Evolutionary conservation across 106 monocot species (phyloP).

Genomic region (Dactylorhiza incarnata): DNA sequence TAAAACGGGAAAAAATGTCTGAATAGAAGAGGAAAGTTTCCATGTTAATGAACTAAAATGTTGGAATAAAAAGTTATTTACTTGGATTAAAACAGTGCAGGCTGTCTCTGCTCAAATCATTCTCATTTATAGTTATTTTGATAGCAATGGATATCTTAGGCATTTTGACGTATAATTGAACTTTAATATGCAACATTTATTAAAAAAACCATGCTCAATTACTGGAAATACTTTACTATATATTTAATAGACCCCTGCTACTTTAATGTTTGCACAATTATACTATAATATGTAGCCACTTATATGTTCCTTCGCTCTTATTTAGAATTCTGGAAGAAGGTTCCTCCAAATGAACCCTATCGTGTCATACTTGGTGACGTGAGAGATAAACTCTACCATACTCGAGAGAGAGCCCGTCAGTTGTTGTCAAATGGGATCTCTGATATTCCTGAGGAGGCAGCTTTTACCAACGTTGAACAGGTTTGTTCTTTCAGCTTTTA

Average conservation of each 20-base stretch:
- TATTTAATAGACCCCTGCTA: background rate
- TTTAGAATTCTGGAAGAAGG: conserved; percentile 73
- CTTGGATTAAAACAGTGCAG: too few relatives aligned
- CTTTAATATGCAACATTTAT: background rate
- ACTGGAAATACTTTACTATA: too few relatives aligned
- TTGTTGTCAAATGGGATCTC: conserved; percentile 62
- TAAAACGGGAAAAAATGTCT: too few relatives aligned
- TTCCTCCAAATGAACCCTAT: conserved; percentile 85
- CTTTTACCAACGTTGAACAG: conserved; percentile 68
- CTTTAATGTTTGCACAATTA: background rate
- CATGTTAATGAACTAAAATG: too few relatives aligned
- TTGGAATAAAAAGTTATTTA: too few relatives aligned
- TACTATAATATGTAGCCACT: background rate
- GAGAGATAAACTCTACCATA: conserved; percentile 79
- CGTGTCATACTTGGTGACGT: conserved; percentile 74
- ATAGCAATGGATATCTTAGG: too few relatives aligned
- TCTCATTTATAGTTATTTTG: too few relatives aligned
- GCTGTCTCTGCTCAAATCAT: too few relatives aligned
- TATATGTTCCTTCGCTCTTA: background rate
- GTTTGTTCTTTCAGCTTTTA: too few relatives aligned
- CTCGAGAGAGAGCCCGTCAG: conserved; percentile 66
- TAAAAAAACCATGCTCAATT: background rate
- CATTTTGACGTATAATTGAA: background rate
- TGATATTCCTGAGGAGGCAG: conserved; percentile 71
- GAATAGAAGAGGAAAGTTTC: too few relatives aligned